These are phyloP conservation scores for Tieghemostelium lacteum DNA, from an alignment of 78 protist genomes.

Conservation along the genomic window DNA sequence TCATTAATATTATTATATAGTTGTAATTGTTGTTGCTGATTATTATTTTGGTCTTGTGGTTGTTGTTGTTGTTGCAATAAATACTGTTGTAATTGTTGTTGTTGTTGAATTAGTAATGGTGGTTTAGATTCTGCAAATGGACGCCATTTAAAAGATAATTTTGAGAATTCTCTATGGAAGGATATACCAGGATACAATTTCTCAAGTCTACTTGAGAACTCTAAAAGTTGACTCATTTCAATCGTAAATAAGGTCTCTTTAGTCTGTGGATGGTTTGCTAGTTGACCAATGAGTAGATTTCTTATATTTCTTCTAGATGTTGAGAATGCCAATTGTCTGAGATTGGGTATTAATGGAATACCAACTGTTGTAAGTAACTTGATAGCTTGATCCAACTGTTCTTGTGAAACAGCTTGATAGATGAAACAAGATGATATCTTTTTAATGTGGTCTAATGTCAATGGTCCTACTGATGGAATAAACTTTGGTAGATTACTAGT, in stretches of 20 bases:
- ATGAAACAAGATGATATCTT: conserved; percentile 46
- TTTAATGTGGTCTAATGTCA: conserved; percentile 25
- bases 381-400: conserved; percentile 33
- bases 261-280: conserved; percentile 32
- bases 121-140: conserved; percentile 48
- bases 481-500: conserved; percentile 27
- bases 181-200: conserved; percentile 44
- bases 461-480: conserved; percentile 38
- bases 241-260: conserved; percentile 17
- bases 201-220: conserved; percentile 30
- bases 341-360: conserved; percentile 12
- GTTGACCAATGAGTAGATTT: conserved; percentile 11
- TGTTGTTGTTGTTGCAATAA: not conserved
- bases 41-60: not conserved
- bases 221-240: conserved; percentile 4
- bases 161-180: conserved; percentile 56
- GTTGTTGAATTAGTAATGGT: conserved; percentile 53
- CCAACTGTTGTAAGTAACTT: conserved; percentile 25
- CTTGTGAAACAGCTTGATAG: conserved; percentile 66
- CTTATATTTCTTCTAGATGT: conserved; percentile 55
- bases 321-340: conserved; percentile 32
- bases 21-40: not conserved
- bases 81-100: conserved; percentile 4
- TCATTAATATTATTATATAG: conserved; percentile 6
- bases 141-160: conserved; percentile 46